Evolutionary conservation across 805 yeast genomes (phyloP), one percentile per base, ranked within the genome.

Genomic region (Candida arabinofermentans): DNA sequence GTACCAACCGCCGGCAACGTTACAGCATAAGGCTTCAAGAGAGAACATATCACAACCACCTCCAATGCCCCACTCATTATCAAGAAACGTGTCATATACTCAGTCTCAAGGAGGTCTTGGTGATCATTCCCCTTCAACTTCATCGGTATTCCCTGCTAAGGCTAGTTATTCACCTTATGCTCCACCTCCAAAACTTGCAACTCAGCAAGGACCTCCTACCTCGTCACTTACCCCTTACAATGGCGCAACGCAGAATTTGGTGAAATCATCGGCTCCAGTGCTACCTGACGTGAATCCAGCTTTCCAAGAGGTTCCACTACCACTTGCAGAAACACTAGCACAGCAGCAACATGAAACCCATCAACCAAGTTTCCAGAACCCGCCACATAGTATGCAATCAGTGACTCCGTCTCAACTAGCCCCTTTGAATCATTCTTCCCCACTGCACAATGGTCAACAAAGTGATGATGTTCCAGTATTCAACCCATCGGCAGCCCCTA

Each of bases 401-500:
- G n/a, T n/a, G n/a, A n/a, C n/a, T n/a, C n/a, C n/a, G n/a, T n/a
- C n/a, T n/a, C n/a, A n/a, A n/a, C n/a, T n/a, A n/a, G n/a, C n/a
- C n/a, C n/a, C n/a, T n/a, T n/a, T n/a, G n/a, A n/a, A n/a, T n/a
- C n/a, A n/a, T n/a, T n/a, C n/a, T n/a, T n/a, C n/a, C n/a, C n/a
- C n/a, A n/a, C n/a, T n/a, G n/a, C n/a, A n/a, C n/a, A n/a, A n/a
- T n/a, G n/a, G n/a, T n/a, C n/a, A n/a, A n/a, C n/a, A n/a, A n/a
- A 19, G 12, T 10, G 34, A 19, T 17, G 18, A 13, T 9, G 30
- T 24, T 10, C 39, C 44, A 6, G 40, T 38, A 5, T 36, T 41
- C 30, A 38, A 44, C 17, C 44, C 48, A 8, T 32, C 48, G 10
- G 44, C 43, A 4, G 33, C 37, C 13, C 42, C 40, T 9, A 38